Evolutionary conservation across 2,329 filamentous ascomycete genomes (phyloP).

Genomic region (Fusarium concolor): DNA sequence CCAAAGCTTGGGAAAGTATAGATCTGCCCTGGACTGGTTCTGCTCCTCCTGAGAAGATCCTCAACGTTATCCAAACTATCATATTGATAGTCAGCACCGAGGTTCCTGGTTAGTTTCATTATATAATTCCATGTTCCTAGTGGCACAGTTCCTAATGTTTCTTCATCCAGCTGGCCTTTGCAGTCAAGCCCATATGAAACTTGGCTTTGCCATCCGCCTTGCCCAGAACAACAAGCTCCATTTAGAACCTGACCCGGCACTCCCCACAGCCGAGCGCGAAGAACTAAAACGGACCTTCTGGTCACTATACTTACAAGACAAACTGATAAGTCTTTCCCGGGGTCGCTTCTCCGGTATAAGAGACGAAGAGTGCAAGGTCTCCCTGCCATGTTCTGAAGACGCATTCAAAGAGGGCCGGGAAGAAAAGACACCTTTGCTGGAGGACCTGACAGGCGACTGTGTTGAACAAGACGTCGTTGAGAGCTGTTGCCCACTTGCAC

Average conservation of each 20-base stretch:
- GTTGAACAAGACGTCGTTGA: constrained; percentile 15
- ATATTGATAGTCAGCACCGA: constrained; percentile 25
- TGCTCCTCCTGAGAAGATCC: not conserved
- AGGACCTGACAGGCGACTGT: not conserved
- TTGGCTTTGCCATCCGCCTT: constrained; percentile 10
- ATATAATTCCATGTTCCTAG: accelerated
- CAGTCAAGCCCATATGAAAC: constrained; percentile 24
- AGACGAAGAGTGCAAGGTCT: constrained; percentile 11
- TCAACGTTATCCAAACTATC: constrained; percentile 11
- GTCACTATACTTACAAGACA: constrained; percentile 10
- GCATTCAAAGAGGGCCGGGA: not conserved
- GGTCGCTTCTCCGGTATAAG: constrained; percentile 14
- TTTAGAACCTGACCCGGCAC: not conserved
- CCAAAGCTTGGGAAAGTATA: constrained; percentile 15
- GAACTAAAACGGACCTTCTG: constrained; percentile 11
- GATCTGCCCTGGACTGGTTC: constrained; percentile 22
- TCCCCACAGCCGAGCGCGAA: not conserved
- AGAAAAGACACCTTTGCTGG: not conserved
- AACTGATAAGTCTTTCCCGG: constrained; percentile 12
- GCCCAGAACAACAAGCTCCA: constrained; percentile 18
- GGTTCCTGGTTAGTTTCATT: constrained; percentile 1
- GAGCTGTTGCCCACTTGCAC: not conserved
- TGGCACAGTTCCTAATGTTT: accelerated
- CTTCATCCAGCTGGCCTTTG: not conserved
- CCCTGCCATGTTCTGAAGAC: constrained; percentile 6